Evolutionary conservation across 768 basidiomycete species (phyloP).

Genomic region (Heimioporus sp.): DNA sequence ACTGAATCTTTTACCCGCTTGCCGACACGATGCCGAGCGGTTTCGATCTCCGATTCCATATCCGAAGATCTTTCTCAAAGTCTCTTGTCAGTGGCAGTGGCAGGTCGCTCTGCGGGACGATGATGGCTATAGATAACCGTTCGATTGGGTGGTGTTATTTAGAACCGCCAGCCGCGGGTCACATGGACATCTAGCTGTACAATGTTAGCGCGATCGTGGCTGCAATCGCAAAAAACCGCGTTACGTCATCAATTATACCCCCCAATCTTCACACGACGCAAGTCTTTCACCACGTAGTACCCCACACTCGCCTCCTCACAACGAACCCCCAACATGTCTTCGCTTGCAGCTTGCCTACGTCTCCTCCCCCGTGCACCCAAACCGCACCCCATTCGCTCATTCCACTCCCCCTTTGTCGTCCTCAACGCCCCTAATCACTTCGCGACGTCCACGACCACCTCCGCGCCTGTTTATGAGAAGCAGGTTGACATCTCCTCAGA

Average conservation of each 20-base stretch:
- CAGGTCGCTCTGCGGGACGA: no score
- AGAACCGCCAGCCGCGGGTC: no score
- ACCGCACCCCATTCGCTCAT: conserved; percentile 38
- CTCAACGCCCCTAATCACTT: conserved; percentile 41
- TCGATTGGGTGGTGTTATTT: no score
- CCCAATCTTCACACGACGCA: conserved; percentile 25
- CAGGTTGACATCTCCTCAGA: conserved; percentile 52
- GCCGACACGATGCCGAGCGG: neutral
- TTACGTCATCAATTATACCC: conserved; percentile 27
- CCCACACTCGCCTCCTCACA: conserved; percentile 9
- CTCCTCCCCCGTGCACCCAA: conserved; percentile 3
- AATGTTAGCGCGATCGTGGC: neutral
- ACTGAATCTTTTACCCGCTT: neutral
- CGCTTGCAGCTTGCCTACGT: conserved; percentile 1
- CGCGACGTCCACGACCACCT: conserved; percentile 31
- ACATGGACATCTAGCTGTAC: no score
- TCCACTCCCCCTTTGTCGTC: conserved; percentile 66
- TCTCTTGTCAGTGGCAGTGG: neutral
- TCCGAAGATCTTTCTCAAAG: neutral
- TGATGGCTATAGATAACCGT: no score
- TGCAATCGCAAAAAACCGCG: neutral
- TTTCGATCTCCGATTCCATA: neutral
- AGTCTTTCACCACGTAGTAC: neutral
- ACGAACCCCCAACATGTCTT: conserved; percentile 20
- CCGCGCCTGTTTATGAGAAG: conserved; percentile 55